These are phyloP conservation scores for Osmanthus fragrans DNA, from an alignment of 257 asterid species.

Conservation along the genomic window DNA sequence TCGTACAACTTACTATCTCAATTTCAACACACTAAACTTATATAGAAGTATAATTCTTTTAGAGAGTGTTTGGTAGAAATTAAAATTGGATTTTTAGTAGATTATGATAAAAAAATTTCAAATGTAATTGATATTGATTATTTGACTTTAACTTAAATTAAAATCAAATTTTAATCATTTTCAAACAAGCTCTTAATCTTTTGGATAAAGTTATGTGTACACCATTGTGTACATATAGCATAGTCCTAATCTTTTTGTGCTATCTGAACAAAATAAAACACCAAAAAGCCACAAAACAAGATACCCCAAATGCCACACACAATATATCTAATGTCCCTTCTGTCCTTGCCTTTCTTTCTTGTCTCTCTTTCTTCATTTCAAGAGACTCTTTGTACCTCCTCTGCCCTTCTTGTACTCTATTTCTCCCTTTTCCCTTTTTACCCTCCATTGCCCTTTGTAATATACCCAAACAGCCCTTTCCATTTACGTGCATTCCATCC, in stretches of 20 bases:
- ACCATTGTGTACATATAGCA: no score
- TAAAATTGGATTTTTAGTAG: no score
- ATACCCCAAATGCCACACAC: conserved; percentile 62
- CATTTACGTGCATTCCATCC: conserved; percentile 79
- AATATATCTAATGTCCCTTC: conserved; percentile 60
- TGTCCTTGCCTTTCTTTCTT: conserved; percentile 52
- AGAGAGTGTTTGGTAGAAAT: no score
- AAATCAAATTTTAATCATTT: no score
- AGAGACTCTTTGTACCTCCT: conserved; percentile 43
- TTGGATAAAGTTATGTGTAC: no score
- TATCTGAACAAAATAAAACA: not conserved
- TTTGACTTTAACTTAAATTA: no score
- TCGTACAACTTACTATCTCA: not conserved
- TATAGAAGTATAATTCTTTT: no score
- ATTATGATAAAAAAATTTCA: no score
- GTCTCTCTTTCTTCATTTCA: conserved; percentile 55
- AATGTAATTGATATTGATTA: no score
- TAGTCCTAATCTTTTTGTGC: no score
- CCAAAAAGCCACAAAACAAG: conserved; percentile 41
- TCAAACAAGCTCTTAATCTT: no score
- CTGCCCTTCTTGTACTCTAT: conserved; percentile 44
- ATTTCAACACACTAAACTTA: not conserved
- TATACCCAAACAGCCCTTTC: conserved; percentile 75
- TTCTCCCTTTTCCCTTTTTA: conserved; percentile 47
- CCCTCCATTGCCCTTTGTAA: conserved; percentile 67